Conservation (phyloP, 768 basidiomycete species). For the Phylloporus arenicola region DNA sequence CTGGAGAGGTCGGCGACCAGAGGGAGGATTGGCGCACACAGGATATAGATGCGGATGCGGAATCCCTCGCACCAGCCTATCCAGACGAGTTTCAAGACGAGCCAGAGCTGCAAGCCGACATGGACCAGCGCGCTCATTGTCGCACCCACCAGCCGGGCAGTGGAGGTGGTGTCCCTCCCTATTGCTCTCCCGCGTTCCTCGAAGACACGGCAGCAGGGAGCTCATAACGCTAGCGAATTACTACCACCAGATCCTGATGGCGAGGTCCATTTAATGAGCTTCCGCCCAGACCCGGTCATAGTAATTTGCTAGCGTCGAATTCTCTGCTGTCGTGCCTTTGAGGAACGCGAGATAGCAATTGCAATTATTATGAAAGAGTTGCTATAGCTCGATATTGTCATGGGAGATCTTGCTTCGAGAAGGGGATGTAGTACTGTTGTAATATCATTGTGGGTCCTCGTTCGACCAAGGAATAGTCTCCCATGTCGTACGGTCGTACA, state of each 20-base stretch:
- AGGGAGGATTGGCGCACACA: too few relatives aligned
- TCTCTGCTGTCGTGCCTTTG: too few relatives aligned
- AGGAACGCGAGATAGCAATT: too few relatives aligned
- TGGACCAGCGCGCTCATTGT: conserved; percentile 6
- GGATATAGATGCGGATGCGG: background rate
- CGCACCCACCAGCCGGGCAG: conserved; percentile 7
- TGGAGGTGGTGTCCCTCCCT: conserved; percentile 9
- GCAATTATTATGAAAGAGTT: background rate
- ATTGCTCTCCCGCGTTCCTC: conserved; percentile 14
- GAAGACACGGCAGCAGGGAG: background rate
- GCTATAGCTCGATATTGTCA: too few relatives aligned
- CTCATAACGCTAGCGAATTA: background rate
- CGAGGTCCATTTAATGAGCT: background rate
- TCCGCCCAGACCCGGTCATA: too few relatives aligned
- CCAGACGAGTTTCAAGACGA: background rate
- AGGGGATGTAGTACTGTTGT: too few relatives aligned
- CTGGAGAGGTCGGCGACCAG: too few relatives aligned
- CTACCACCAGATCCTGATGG: conserved; percentile 2
- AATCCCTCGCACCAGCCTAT: conserved; percentile 1
- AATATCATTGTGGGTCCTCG: too few relatives aligned
- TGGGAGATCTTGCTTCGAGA: too few relatives aligned
- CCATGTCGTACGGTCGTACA: too few relatives aligned
- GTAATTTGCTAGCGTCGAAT: too few relatives aligned
- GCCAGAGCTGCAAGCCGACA: background rate
- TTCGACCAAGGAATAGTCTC: too few relatives aligned